Conservation (phyloP, 148 eudicot genomes). For the Rhododendron vialii region DNA sequence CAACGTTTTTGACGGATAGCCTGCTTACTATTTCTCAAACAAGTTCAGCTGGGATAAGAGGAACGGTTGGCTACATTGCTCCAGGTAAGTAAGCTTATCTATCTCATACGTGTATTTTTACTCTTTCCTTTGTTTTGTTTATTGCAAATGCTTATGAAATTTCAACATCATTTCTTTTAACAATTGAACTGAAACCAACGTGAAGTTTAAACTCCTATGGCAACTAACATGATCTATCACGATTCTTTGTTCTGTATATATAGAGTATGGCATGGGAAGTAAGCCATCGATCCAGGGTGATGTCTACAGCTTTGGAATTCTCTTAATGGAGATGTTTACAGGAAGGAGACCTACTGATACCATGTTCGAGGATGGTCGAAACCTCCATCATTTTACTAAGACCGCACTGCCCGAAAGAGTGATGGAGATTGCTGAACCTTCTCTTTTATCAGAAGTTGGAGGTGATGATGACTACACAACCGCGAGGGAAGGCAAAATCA, state of each 20-base stretch:
- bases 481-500: not conserved
- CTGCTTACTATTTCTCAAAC: too few relatives aligned
- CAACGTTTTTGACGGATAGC: too few relatives aligned
- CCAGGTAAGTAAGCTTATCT: too few relatives aligned
- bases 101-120: not conserved
- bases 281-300: too few relatives aligned
- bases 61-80: too few relatives aligned
- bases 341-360: not conserved
- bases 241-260: not conserved
- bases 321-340: not conserved
- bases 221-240: not conserved
- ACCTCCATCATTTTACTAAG: not conserved
- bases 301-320: too few relatives aligned
- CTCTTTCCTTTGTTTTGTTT: too few relatives aligned
- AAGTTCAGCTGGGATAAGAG: too few relatives aligned
- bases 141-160: not conserved
- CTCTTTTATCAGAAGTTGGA: not conserved
- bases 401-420: not conserved
- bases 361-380: not conserved
- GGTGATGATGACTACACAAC: not conserved
- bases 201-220: too few relatives aligned
- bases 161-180: not conserved
- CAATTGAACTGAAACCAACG: not conserved
- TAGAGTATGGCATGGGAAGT: not conserved
- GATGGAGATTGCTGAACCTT: slow-evolving; percentile 13